phyloP scores from a whole-genome alignment of 2,329 filamentous ascomycete species.

The Hypoxylon sp. region DNA sequence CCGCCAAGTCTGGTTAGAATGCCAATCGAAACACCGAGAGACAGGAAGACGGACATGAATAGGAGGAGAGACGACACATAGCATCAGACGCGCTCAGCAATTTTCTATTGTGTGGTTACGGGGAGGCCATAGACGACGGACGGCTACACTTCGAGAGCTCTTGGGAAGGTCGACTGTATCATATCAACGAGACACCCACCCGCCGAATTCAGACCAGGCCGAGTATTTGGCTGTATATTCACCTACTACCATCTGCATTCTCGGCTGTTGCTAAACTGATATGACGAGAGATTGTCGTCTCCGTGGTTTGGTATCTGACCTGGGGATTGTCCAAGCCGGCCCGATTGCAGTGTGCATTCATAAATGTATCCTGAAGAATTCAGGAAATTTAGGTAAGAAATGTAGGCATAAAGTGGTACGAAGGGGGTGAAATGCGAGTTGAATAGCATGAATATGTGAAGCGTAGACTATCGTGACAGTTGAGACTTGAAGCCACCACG shows the following conservation, averaged over 20 bases:
- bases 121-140: slow-evolving; percentile 31
- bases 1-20: slow-evolving; percentile 41
- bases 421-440: too few relatives aligned
- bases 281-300: neutral
- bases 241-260: neutral
- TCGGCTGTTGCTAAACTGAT: too few relatives aligned
- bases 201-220: slow-evolving; percentile 32
- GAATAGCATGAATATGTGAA: neutral
- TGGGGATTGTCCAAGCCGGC: neutral
- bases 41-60: neutral
- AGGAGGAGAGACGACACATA: slow-evolving; percentile 5
- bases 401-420: neutral
- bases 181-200: slow-evolving; percentile 33
- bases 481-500: too few relatives aligned
- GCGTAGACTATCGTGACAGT: neutral
- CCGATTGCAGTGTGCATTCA: neutral
- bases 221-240: slow-evolving; percentile 19
- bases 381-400: neutral
- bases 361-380: neutral
- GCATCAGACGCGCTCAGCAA: slow-evolving; percentile 31
- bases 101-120: slow-evolving; percentile 10
- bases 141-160: slow-evolving; percentile 26
- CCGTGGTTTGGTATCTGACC: neutral
- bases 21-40: neutral
- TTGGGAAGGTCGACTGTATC: slow-evolving; percentile 36